phyloP scores from a whole-genome alignment of 148 eudicot species.

The Cornus suecica region DNA sequence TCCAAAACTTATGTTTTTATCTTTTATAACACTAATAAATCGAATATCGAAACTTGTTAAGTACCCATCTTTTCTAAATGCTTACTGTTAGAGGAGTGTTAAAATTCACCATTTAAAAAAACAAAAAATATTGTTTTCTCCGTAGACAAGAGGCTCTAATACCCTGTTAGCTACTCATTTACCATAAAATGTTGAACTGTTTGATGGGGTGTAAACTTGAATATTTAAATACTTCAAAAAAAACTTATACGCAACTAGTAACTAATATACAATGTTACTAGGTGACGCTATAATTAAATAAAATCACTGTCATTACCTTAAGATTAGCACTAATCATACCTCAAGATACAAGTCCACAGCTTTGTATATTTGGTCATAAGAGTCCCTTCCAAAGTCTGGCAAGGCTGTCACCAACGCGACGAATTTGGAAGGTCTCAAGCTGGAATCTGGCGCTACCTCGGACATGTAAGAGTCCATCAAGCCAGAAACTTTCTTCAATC shows the following conservation, averaged over 20 bases:
- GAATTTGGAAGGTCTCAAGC: constrained; percentile 48
- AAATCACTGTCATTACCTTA: neutral
- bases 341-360: constrained; percentile 50
- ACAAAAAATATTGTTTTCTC: too few species aligned
- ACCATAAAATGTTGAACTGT: too few species aligned
- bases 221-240: too few species aligned
- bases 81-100: too few species aligned
- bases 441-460: constrained; percentile 58
- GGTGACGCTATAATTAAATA: neutral
- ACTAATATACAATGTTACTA: neutral
- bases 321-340: constrained; percentile 30
- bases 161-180: too few species aligned
- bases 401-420: constrained; percentile 31
- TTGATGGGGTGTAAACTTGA: too few species aligned
- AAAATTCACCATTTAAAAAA: too few species aligned
- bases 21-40: too few species aligned
- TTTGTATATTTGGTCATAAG: constrained; percentile 41
- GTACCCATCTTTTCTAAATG: too few species aligned
- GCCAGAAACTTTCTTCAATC: constrained; percentile 41
- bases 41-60: neutral
- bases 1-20: neutral
- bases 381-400: constrained; percentile 50
- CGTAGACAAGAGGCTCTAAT: too few species aligned
- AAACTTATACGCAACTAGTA: too few species aligned
- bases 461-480: constrained; percentile 51